Conservation (phyloP, 169 alveolate genomes). For the Eimeria brunetti region DNA sequence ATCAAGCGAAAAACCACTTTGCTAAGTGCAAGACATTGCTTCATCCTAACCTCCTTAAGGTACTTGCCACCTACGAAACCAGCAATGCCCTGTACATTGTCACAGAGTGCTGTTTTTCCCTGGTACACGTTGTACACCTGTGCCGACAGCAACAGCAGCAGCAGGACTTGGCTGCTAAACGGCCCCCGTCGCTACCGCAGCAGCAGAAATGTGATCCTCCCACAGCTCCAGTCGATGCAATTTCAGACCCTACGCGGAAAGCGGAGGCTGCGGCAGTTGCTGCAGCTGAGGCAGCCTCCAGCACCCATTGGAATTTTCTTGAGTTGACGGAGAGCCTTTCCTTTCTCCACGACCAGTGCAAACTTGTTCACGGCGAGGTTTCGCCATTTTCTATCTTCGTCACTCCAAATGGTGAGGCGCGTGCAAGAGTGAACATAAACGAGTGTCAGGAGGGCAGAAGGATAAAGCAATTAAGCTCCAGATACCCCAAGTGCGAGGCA, state of each 20-base stretch:
- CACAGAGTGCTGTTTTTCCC: constrained; percentile 64
- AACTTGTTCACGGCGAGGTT: constrained; percentile 60
- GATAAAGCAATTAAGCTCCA: neutral
- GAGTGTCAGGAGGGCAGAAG: neutral
- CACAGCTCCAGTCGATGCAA: neutral
- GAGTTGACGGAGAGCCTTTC: constrained; percentile 66
- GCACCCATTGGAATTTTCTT: constrained; percentile 39
- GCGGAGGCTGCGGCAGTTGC: constrained; percentile 68
- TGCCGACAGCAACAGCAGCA: constrained; percentile 40
- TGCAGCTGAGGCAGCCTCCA: constrained; percentile 38
- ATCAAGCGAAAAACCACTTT: constrained; percentile 63
- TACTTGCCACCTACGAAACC: constrained; percentile 71
- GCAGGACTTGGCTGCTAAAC: constrained; percentile 52
- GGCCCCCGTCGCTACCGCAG: constrained; percentile 48
- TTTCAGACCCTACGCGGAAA: neutral
- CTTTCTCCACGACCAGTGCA: constrained; percentile 71
- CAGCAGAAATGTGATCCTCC: constrained; percentile 37
- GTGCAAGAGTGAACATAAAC: neutral
- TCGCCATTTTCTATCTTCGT: constrained; percentile 71
- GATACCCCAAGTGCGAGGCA: neutral
- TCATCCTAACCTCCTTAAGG: constrained; percentile 75
- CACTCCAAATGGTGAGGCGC: constrained; percentile 65
- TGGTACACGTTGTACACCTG: constrained; percentile 21
- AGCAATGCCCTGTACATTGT: constrained; percentile 69
- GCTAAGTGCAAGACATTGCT: constrained; percentile 68